Evolutionary conservation across 768 basidiomycete genomes (phyloP).

Genomic region (Hebeloma cylindrosporum): DNA sequence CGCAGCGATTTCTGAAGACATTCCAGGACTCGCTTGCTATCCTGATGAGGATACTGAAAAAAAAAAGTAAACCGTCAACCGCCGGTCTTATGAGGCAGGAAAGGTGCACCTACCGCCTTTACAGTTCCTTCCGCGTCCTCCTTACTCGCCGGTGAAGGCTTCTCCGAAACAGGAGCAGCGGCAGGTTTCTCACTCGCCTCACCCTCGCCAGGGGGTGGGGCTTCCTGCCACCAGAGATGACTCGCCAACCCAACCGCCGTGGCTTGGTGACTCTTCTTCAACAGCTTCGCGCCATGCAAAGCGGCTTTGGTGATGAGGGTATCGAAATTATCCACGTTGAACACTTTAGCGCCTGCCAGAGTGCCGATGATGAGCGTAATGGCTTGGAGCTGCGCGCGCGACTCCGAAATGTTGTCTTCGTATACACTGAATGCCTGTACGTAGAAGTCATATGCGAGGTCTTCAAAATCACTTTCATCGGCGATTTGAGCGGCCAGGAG

Average conservation of each 20-base stretch:
- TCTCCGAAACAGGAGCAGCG: conserved; percentile 41
- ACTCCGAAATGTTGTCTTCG: conserved; percentile 96
- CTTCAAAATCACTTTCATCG: conserved; percentile 93
- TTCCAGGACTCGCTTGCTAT: conserved; percentile 96
- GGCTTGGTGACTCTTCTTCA: conserved; percentile 99
- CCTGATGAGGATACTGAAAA: conserved; percentile 77
- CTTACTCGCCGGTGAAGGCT: conserved; percentile 34
- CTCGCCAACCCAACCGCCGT: conserved; percentile 93
- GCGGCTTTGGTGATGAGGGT: conserved; percentile 99
- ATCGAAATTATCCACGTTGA: conserved; percentile 93
- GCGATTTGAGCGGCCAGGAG: conserved; percentile 94
- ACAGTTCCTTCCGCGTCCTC: conserved; percentile 37
- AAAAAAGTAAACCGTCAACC: conserved; percentile 3
- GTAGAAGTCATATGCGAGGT: conserved; percentile 95
- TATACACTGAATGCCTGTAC: conserved; percentile 98
- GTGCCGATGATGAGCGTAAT: conserved; percentile 94
- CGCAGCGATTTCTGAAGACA: conserved; percentile 96
- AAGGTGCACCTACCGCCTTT: conserved; percentile 45
- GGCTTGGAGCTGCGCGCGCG: conserved; percentile 93
- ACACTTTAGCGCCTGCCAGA: conserved; percentile 86
- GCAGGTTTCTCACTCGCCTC: conserved; percentile 33
- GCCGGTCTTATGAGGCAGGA: neutral
- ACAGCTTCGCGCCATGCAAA: conserved; percentile 88
- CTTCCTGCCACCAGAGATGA: conserved; percentile 98
- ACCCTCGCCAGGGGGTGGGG: conserved; percentile 43